Percentiles rank a stretch among this genome's conserved stretches.
Evolutionary conservation across 352 stramenopile genomes (phyloP).

Genomic region (Achlya hypogyna): DNA sequence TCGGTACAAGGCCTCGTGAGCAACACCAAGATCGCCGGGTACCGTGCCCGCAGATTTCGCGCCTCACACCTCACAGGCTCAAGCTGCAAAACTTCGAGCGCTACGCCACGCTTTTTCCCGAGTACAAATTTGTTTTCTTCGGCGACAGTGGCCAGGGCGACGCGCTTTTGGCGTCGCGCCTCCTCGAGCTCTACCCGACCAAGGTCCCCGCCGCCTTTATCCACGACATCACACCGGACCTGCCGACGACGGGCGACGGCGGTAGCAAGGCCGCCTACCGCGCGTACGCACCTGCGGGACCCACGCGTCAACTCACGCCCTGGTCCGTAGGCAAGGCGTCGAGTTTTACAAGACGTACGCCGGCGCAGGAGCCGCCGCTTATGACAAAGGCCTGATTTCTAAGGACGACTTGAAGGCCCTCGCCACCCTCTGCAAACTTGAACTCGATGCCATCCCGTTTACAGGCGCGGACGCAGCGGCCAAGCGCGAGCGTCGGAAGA

Average conservation of each 20-base stretch:
- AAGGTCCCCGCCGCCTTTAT: conserved; percentile 72
- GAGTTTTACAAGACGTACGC: conserved; percentile 70
- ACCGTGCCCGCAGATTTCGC: neutral
- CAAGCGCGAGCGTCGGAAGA: neutral
- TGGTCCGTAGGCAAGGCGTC: conserved; percentile 41
- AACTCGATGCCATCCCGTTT: conserved; percentile 3
- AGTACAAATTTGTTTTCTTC: conserved; percentile 84
- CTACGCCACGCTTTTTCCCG: conserved; percentile 66
- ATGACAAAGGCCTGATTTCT: conserved; percentile 52
- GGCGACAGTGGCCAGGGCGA: conserved; percentile 76
- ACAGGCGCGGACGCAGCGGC: neutral
- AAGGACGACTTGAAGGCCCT: conserved; percentile 29
- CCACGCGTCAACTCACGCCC: neutral
- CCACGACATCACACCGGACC: conserved; percentile 60
- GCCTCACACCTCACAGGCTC: conserved; percentile 25
- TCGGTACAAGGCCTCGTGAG: conserved; percentile 71
- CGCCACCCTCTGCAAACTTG: neutral
- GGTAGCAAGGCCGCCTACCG: conserved; percentile 44
- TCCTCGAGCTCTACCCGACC: conserved; percentile 42
- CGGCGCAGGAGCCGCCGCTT: conserved; percentile 39
- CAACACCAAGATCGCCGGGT: conserved; percentile 71
- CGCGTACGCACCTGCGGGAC: conserved; percentile 33
- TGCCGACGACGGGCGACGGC: conserved; percentile 50
- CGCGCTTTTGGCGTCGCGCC: conserved; percentile 49
- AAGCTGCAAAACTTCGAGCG: conserved; percentile 78